A percentile compares a stretch with the other conserved stretches of the same genome.
These are phyloP conservation scores for Aspergillus panamensis DNA, from an alignment of 495 filamentous ascomycete genomes.

Conservation along the genomic window DNA sequence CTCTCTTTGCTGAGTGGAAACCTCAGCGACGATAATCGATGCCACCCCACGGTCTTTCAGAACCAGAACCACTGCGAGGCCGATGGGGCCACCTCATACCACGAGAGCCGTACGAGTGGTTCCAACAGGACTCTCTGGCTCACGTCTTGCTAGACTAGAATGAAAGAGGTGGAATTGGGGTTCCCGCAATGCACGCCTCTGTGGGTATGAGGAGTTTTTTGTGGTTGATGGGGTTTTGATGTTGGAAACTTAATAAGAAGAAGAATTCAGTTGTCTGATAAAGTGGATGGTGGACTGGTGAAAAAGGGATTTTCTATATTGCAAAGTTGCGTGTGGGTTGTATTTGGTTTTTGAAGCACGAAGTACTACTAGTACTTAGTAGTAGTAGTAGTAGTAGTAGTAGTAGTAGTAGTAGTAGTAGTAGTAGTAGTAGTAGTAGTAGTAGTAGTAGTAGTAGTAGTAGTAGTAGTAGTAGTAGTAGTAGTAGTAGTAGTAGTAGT, in stretches of 20 bases:
- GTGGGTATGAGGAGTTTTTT: not conserved
- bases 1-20: slow-evolving; percentile 19
- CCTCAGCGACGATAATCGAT: slow-evolving; percentile 51
- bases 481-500: too few species aligned
- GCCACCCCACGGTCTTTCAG: slow-evolving; percentile 46
- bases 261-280: too few species aligned
- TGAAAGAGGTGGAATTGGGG: slow-evolving; percentile 22
- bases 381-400: too few species aligned
- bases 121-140: slow-evolving; percentile 43
- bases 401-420: too few species aligned
- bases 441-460: too few species aligned
- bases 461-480: too few species aligned
- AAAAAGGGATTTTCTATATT: too few species aligned
- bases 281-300: too few species aligned
- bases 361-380: too few species aligned
- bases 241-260: not conserved
- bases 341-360: too few species aligned
- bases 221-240: not conserved
- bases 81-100: slow-evolving; percentile 61
- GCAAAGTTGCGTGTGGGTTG: too few species aligned
- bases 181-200: slow-evolving; percentile 1
- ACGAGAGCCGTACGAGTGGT: slow-evolving; percentile 47
- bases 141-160: slow-evolving; percentile 65
- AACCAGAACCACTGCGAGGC: slow-evolving; percentile 55
- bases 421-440: too few species aligned